Base-by-base conservation (phyloP, 2,329 filamentous ascomycete species). In the Penicillium sclerotiorum region DNA sequence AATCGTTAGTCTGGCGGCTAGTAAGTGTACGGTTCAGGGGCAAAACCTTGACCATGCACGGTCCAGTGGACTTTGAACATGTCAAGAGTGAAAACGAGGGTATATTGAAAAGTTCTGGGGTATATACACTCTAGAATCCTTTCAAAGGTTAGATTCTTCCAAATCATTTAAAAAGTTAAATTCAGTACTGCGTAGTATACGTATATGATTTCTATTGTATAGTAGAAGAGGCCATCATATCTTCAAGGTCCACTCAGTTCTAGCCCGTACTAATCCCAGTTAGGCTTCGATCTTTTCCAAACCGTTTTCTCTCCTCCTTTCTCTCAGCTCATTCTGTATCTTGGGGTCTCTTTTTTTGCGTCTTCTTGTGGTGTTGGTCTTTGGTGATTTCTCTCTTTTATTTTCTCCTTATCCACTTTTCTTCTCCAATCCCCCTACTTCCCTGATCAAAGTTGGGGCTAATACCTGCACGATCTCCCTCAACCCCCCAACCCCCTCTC, bases 251-350 rank as follows among this genome's bases (percentile, higher is more conserved):
- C n/a, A n/a, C 35, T 5, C 35, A 37, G 35, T 37, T 39, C 20
- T 23, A 27, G 22, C 13, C 37, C 15, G 37, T 53, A 44, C 53
- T 50, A 50, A 48, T 44, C 53, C 53, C 44, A 53, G 47, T 53
- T 39, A 15, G 47, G 53, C 48, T 48, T 21, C 28, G 30, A 30
- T 6, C 15, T 43, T 8, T 35, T 42, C n/a, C 37, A 27, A 28
- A 39, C 48, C 28, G 41, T 36, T 35, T 46, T 33, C 27, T 40
- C 25, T 17, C 22, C 21, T 23, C 20, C 20, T 27, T 44, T 4
- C 17, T 12, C 25, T 40, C 25, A 20, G 22, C 23, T 33, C 7
- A 8, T 44, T 38, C 40, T 38, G 36, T 27, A 8, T 17, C n/a
- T 27, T 40, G 27, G 15, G 20, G 18, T 50, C 35, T 47, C 53